Evolutionary conservation across 768 basidiomycete species (phyloP).

Genomic region (Erythrobasidium yunnanense): DNA sequence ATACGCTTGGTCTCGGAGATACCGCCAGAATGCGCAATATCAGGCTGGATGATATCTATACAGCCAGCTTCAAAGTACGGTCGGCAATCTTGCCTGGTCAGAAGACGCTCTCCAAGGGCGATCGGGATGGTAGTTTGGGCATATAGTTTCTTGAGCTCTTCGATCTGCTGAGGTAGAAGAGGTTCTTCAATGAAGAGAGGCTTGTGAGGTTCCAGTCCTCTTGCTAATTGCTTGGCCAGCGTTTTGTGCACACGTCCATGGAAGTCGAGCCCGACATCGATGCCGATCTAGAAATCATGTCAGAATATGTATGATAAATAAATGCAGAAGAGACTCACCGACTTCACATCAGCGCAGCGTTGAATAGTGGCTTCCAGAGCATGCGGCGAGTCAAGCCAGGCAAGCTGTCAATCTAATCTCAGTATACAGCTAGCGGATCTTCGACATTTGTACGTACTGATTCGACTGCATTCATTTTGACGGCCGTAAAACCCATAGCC

Average conservation of each 20-base stretch:
- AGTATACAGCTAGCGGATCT: neutral
- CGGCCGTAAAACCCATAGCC: conserved; percentile 56
- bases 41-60: conserved; percentile 61
- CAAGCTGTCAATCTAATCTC: conserved; percentile 38
- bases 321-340: conserved; percentile 25
- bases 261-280: conserved; percentile 49
- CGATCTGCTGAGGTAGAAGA: conserved; percentile 52
- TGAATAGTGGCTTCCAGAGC: conserved; percentile 49
- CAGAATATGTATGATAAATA: too few species aligned
- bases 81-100: conserved; percentile 54
- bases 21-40: conserved; percentile 45
- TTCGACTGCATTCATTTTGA: conserved; percentile 58
- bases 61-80: conserved; percentile 55
- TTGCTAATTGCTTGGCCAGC: conserved; percentile 59
- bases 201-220: conserved; percentile 51
- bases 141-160: conserved; percentile 55
- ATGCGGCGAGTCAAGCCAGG: conserved; percentile 56
- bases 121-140: conserved; percentile 53
- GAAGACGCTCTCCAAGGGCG: conserved; percentile 53
- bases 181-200: conserved; percentile 61
- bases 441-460: conserved; percentile 15
- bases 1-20: conserved; percentile 55
- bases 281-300: too few species aligned
- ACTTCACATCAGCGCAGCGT: conserved; percentile 50
- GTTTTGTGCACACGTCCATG: conserved; percentile 53